Evolutionary conservation across 495 filamentous ascomycete species (phyloP), one percentile per base, ranked within the genome.

Genomic region (Annulohypoxylon stygium): DNA sequence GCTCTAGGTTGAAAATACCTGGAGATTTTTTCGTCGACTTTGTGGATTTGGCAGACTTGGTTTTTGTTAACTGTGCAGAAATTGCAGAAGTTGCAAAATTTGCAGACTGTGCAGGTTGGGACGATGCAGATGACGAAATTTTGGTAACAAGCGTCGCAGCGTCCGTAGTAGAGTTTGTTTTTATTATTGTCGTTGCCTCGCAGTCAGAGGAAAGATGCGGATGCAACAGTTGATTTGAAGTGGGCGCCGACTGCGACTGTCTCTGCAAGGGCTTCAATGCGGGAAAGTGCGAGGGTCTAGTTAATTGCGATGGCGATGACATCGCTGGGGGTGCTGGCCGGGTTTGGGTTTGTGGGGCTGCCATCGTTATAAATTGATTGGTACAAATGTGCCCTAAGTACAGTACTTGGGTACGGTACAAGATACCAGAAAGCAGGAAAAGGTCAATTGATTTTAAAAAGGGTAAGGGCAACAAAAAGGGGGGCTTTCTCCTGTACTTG

Each of bases 1-100:
- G 63, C 33, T 61, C 58, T 50, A 74, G 72, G 65, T 68, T 69
- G 70, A 72, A 74, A 69, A 71, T 76, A 77, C 75, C 77, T 74
- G 69, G 59, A 48, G 63, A 51, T 12, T 59, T 61, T 60, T 66
- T 47, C 33, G 70, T 20, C 8, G 43, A 47, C 18, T 47, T 18
- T n/a, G 43, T 47, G 0, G n/a, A 47, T 14, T 18, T 4, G 2
- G 43, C 18, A 18, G 43, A 43, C 12, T 43, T 23, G 20, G 20
- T 23, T 23, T 23, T 23, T 23, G 20, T 23, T 23, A 23, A 23
- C 20, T 23, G 20, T 30, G 30, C 30, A 30, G 30, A 30, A 3
- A 6, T 30, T 30, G 30, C 30, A 30, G 5, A 30, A 30, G 30
- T 43, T 3, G 12, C 39, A 43, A 14, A 45, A 11, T n/a, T 14